These are phyloP conservation scores for Aspergillus brasiliensis DNA, from an alignment of 2,329 filamentous ascomycete species.

Conservation along the genomic window DNA sequence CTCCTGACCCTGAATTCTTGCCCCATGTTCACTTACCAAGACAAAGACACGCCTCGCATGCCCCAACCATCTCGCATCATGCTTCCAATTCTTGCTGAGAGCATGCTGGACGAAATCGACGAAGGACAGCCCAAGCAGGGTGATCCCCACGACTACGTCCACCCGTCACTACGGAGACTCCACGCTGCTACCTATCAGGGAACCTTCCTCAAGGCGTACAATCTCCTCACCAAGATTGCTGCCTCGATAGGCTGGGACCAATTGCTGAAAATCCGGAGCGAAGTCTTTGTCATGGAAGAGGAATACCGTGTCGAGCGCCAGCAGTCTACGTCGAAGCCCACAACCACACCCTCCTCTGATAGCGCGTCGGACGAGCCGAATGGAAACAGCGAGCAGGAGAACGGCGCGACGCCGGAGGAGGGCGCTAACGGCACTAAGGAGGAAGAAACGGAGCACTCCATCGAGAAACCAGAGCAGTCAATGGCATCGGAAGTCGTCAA, in stretches of 20 bases:
- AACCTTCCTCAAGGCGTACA: constrained; percentile 93
- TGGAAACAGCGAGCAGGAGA: constrained; percentile 34
- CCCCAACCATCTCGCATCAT: constrained; percentile 87
- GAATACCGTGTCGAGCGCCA: constrained; percentile 82
- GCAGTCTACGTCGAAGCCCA: constrained; percentile 29
- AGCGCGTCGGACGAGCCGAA: constrained; percentile 43
- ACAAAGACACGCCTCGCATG: constrained; percentile 94
- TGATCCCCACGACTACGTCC: constrained; percentile 79
- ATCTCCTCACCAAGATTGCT: constrained; percentile 91
- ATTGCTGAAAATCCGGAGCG: constrained; percentile 88
- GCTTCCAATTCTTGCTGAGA: constrained; percentile 84
- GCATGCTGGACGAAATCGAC: constrained; percentile 91
- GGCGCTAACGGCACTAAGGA: constrained; percentile 21
- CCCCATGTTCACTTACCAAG: constrained; percentile 99
- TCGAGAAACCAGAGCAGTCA: constrained; percentile 80
- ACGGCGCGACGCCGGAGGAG: constrained; percentile 20
- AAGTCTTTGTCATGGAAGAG: constrained; percentile 99
- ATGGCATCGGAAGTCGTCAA: constrained; percentile 77
- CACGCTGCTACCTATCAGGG: constrained; percentile 89
- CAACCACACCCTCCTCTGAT: constrained; percentile 11
- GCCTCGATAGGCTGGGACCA: constrained; percentile 98
- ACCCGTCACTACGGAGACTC: constrained; percentile 80
- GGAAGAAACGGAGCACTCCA: constrained; percentile 39
- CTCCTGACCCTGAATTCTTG: constrained; percentile 95
- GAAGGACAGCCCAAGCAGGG: constrained; percentile 75